These are phyloP conservation scores for Mucor saturninus DNA, from an alignment of 371 early-diverging fungal species.

Conservation along the genomic window DNA sequence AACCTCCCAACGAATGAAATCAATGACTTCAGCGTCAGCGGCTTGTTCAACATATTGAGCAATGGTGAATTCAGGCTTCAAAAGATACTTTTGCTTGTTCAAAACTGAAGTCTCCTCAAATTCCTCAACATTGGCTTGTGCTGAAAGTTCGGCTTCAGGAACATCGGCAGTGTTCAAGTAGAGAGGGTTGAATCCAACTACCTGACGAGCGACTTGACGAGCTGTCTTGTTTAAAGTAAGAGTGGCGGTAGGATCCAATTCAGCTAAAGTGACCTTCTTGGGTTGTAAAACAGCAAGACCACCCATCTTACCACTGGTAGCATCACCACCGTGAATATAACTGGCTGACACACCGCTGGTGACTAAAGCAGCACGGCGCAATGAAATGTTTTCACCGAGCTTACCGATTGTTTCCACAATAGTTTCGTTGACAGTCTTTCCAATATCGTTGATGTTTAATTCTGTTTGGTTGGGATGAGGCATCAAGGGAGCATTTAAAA, in stretches of 20 bases:
- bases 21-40: slow-evolving; percentile 56
- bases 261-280: slow-evolving; percentile 39
- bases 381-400: slow-evolving; percentile 85
- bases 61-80: slow-evolving; percentile 75
- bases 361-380: slow-evolving; percentile 74
- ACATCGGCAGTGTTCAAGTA: slow-evolving; percentile 55
- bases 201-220: slow-evolving; percentile 76
- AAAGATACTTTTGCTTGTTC: slow-evolving; percentile 75
- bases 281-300: slow-evolving; percentile 68
- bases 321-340: slow-evolving; percentile 77
- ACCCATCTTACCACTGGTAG: slow-evolving; percentile 67
- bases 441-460: slow-evolving; percentile 22
- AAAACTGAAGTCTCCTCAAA: slow-evolving; percentile 66
- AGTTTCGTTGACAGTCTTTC: slow-evolving; percentile 63
- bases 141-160: slow-evolving; percentile 48
- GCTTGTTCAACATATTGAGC: slow-evolving; percentile 43
- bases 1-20: slow-evolving; percentile 80
- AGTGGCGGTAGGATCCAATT: slow-evolving; percentile 37
- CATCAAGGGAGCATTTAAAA: slow-evolving; percentile 60
- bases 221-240: slow-evolving; percentile 58
- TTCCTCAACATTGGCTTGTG: slow-evolving; percentile 41
- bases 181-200: slow-evolving; percentile 76
- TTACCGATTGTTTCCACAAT: slow-evolving; percentile 81
- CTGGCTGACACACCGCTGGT: slow-evolving; percentile 50
- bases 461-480: slow-evolving; percentile 55